Percentiles rank a stretch among this genome's conserved stretches.
These are phyloP conservation scores for Aspergillus versicolor DNA, from an alignment of 2,329 filamentous ascomycete species.

Conservation along the genomic window DNA sequence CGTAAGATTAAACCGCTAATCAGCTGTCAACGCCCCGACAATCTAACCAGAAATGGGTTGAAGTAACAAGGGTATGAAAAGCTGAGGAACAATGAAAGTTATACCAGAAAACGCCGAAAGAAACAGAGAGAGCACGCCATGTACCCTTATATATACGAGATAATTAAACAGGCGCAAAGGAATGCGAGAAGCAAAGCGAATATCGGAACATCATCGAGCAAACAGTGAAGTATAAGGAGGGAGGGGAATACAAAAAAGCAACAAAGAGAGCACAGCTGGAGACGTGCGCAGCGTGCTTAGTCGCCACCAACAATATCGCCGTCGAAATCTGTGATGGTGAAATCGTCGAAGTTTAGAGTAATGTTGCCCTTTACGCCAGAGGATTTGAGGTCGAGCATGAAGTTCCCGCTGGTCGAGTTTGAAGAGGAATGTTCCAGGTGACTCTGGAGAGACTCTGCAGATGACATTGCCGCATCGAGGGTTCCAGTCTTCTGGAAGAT, in stretches of 20 bases:
- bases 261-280: neutral
- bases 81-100: neutral
- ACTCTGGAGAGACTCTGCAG: conserved; percentile 29
- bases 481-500: conserved; percentile 37
- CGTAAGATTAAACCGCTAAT: neutral
- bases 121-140: neutral
- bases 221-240: neutral
- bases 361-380: conserved; percentile 28
- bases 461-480: conserved; percentile 28
- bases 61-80: neutral
- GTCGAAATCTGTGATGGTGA: conserved; percentile 29
- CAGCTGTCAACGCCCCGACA: neutral
- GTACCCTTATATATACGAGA: neutral
- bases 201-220: neutral
- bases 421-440: conserved; percentile 30
- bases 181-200: conserved; percentile 4
- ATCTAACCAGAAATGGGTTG: neutral
- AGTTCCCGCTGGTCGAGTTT: conserved; percentile 19
- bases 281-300: neutral
- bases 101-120: neutral
- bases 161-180: neutral
- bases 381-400: conserved; percentile 23
- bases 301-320: conserved; percentile 26
- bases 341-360: conserved; percentile 35
- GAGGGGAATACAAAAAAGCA: no score